Conservation (phyloP, 2,329 filamentous ascomycete species). For the Emericellopsis cladophorae region DNA sequence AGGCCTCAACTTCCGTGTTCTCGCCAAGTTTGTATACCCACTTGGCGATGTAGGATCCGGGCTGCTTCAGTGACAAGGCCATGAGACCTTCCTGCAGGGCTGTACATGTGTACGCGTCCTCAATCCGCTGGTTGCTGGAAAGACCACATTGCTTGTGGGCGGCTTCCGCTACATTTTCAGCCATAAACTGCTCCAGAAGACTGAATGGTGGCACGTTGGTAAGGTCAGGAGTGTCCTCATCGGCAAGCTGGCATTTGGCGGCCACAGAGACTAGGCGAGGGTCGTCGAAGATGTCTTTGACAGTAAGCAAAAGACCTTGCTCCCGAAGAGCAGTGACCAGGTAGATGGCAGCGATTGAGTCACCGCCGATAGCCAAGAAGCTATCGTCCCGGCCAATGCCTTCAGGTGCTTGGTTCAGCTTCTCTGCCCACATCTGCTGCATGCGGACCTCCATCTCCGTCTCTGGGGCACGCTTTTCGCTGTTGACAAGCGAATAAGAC, state of each 20-base stretch:
- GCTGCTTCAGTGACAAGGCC: conserved; percentile 25
- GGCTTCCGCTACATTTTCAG: neutral
- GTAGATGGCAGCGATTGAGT: conserved; percentile 13
- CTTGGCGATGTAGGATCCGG: conserved; percentile 4
- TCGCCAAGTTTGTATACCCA: conserved; percentile 1
- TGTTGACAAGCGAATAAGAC: neutral
- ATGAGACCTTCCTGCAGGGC: conserved; percentile 35
- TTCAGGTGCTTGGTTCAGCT: conserved; percentile 18
- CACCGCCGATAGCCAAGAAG: conserved; percentile 16
- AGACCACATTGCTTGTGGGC: neutral
- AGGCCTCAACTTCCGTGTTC: conserved; percentile 1
- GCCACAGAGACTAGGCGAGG: conserved; percentile 1
- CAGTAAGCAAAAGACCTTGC: conserved; percentile 3
- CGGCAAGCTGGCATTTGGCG: neutral
- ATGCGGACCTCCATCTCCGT: conserved; percentile 1
- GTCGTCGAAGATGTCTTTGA: conserved; percentile 9
- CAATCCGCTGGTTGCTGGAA: conserved; percentile 9
- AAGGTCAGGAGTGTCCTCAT: neutral
- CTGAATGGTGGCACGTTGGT: neutral
- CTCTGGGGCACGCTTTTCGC: neutral
- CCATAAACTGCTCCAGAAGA: neutral
- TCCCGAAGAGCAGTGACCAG: neutral
- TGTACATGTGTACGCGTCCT: conserved; percentile 36
- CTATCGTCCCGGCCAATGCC: conserved; percentile 6
- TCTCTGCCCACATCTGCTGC: conserved; percentile 13